Conservation (phyloP, 352 stramenopile species). For the Elongisporangium senticosum region DNA sequence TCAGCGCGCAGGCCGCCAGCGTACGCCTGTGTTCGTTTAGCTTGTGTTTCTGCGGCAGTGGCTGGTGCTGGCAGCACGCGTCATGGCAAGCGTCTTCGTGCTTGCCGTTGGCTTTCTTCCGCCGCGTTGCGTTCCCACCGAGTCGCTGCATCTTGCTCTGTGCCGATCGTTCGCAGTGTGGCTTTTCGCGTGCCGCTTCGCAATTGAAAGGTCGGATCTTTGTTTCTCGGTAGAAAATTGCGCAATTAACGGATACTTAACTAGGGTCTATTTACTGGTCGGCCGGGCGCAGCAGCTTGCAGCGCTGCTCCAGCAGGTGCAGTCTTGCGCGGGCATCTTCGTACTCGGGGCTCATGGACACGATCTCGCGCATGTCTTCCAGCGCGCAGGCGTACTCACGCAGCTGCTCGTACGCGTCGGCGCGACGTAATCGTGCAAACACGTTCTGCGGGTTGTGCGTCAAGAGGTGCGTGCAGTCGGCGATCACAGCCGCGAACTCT, state of each 20-base stretch:
- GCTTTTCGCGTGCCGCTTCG: not conserved
- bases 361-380: slow-evolving; percentile 48
- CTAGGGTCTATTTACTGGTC: not conserved
- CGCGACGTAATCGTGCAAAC: slow-evolving; percentile 43
- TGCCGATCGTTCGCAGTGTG: not conserved
- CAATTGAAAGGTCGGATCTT: not conserved
- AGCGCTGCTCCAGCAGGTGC: slow-evolving; percentile 35
- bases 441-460: slow-evolving; percentile 42
- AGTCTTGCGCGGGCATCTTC: slow-evolving; percentile 39
- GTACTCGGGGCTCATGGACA: slow-evolving; percentile 49
- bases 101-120: not conserved
- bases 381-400: slow-evolving; percentile 52
- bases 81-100: not conserved
- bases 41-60: not conserved
- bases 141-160: not conserved
- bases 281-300: slow-evolving; percentile 22
- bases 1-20: not conserved
- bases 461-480: slow-evolving; percentile 48
- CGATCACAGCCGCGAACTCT: slow-evolving; percentile 44
- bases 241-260: not conserved
- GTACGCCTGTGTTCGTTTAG: not conserved
- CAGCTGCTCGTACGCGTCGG: slow-evolving; percentile 53
- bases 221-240: not conserved
- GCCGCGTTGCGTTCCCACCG: not conserved
- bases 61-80: not conserved